A percentile compares a stretch with the other conserved stretches of the same genome.
phyloP scores from a whole-genome alignment of 2,329 filamentous ascomycete genomes.

The Ceratocystis ficicola region DNA sequence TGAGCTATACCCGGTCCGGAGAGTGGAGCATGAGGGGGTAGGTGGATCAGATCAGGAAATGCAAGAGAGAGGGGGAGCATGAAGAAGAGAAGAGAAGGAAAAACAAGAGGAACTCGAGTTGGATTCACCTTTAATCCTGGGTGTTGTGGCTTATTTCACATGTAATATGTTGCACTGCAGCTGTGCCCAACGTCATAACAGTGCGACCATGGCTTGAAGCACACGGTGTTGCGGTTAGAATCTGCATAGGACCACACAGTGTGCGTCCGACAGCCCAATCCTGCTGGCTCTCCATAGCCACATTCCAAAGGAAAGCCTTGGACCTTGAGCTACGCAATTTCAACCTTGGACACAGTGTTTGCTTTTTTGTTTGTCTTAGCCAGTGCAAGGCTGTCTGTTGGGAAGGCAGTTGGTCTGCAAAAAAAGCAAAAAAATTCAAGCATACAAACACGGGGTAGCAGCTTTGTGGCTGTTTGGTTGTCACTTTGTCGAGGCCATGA shows the following conservation, averaged over 20 bases:
- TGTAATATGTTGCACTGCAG: background rate
- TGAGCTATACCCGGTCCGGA: conserved; percentile 1
- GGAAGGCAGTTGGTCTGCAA: too few relatives aligned
- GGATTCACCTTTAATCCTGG: background rate
- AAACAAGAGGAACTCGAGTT: background rate
- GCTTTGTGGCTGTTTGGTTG: background rate
- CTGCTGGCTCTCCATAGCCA: background rate
- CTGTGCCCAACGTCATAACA: conserved; percentile 3
- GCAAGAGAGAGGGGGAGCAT: background rate
- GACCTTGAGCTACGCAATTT: background rate
- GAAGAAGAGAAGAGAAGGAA: background rate
- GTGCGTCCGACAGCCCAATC: background rate
- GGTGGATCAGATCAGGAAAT: background rate
- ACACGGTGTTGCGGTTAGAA: background rate
- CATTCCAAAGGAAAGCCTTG: background rate
- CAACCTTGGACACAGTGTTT: background rate
- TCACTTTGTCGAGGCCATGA: background rate
- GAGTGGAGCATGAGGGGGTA: background rate
- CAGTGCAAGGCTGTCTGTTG: background rate
- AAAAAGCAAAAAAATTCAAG: background rate
- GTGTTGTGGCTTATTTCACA: background rate
- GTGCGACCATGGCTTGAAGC: background rate
- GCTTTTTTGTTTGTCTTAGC: background rate
- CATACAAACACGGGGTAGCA: background rate
- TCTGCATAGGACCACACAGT: background rate